Evolutionary conservation across 208 protist genomes (phyloP).

Genomic region (Trypanosoma rangeli): DNA sequence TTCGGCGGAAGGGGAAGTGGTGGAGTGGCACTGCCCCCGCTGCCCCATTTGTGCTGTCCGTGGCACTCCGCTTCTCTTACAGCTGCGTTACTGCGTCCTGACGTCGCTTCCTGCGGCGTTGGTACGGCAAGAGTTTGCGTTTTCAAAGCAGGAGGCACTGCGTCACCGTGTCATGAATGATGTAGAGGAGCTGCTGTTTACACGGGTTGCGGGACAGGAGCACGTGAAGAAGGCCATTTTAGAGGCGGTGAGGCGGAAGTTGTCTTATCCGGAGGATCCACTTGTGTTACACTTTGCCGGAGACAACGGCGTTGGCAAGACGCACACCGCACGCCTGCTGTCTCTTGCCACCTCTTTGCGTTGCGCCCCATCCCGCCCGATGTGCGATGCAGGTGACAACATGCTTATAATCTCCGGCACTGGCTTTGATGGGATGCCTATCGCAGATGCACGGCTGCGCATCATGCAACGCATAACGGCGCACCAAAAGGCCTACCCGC

Average conservation of each 20-base stretch:
- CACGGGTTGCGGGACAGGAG: conserved; percentile 50
- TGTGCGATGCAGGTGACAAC: conserved; percentile 65
- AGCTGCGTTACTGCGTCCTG: conserved; percentile 46
- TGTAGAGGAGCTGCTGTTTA: conserved; percentile 45
- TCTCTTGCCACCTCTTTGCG: conserved; percentile 57
- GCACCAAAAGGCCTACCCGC: conserved; percentile 56
- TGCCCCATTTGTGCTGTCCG: conserved; percentile 45
- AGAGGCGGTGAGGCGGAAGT: conserved; percentile 54
- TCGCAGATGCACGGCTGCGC: conserved; percentile 16
- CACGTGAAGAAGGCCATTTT: conserved; percentile 53
- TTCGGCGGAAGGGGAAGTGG: background rate
- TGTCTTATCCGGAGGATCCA: conserved; percentile 51
- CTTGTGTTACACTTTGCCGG: conserved; percentile 81
- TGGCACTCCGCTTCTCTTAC: conserved; percentile 19
- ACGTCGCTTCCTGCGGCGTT: conserved; percentile 7
- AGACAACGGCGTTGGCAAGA: conserved; percentile 86
- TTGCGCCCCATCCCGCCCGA: conserved; percentile 24
- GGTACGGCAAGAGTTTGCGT: conserved; percentile 52
- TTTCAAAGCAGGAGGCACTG: conserved; percentile 37
- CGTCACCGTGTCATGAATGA: conserved; percentile 40
- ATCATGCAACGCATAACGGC: conserved; percentile 48
- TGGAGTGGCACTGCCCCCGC: conserved; percentile 30
- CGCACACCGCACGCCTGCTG: conserved; percentile 57
- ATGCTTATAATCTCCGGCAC: conserved; percentile 67
- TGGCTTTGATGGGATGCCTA: conserved; percentile 45